A percentile compares a stretch with the other conserved stretches of the same genome.
Conservation (phyloP, 1,284 basidiomycete genomes). For the Quambalaria eucalypti region DNA sequence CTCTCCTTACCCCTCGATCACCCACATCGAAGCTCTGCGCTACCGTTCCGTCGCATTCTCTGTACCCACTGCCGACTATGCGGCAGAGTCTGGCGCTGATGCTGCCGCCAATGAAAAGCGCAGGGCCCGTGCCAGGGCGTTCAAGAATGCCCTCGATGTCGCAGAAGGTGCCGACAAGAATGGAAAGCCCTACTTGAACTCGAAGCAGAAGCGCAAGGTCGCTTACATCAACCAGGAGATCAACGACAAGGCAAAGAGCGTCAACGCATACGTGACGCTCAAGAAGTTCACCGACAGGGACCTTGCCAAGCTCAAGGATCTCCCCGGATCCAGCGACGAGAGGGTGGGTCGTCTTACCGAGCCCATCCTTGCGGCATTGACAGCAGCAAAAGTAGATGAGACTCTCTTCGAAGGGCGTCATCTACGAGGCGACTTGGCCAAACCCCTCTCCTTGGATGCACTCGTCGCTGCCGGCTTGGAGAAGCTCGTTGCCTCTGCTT, state of each 20-base stretch:
- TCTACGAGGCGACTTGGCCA: slow-evolving; percentile 37
- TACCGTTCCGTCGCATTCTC: slow-evolving; percentile 46
- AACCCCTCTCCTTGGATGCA: slow-evolving; percentile 25
- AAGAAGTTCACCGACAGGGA: slow-evolving; percentile 1
- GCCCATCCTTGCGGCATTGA: slow-evolving; percentile 58
- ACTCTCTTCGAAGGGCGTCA: slow-evolving; percentile 62
- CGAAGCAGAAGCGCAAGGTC: slow-evolving; percentile 82
- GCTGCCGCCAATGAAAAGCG: slow-evolving; percentile 45
- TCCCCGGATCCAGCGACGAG: background rate
- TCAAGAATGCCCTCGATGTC: slow-evolving; percentile 28
- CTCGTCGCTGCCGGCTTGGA: slow-evolving; percentile 35
- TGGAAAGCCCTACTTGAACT: slow-evolving; percentile 57
- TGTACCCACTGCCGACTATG: slow-evolving; percentile 37
- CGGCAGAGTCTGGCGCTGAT: slow-evolving; percentile 38
- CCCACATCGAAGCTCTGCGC: slow-evolving; percentile 33
- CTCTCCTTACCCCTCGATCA: slow-evolving; percentile 28
- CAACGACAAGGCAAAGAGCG: slow-evolving; percentile 34
- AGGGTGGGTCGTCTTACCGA: slow-evolving; percentile 13
- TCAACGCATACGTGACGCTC: slow-evolving; percentile 43
- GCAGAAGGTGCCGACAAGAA: background rate
- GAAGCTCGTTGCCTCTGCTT: slow-evolving; percentile 10
- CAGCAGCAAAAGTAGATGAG: slow-evolving; percentile 62
- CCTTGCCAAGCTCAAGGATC: background rate
- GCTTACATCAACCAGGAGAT: slow-evolving; percentile 81
- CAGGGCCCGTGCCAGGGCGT: slow-evolving; percentile 51